Conservation (phyloP, 768 basidiomycete species). For the Suillus subalutaceus region DNA sequence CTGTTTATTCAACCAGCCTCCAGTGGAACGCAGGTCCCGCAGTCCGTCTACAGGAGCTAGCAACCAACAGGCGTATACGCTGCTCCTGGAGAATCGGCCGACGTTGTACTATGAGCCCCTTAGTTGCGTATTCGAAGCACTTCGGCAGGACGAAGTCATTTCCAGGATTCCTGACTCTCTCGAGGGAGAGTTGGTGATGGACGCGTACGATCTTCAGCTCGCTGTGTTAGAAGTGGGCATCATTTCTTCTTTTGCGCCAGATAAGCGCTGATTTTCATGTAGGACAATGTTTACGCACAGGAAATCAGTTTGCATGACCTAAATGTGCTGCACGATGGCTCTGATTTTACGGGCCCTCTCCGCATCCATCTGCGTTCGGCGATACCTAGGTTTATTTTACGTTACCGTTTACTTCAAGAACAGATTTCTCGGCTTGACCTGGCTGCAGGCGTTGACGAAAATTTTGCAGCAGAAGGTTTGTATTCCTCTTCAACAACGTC, state of each 20-base stretch:
- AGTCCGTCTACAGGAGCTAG: slow-evolving; percentile 24
- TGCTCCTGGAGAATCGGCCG: slow-evolving; percentile 65
- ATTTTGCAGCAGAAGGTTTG: slow-evolving; percentile 26
- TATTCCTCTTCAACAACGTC: background rate
- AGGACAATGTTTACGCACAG: slow-evolving; percentile 73
- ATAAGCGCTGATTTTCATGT: slow-evolving; percentile 13
- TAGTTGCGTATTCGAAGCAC: slow-evolving; percentile 67
- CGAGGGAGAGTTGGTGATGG: slow-evolving; percentile 66
- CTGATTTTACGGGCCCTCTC: slow-evolving; percentile 62
- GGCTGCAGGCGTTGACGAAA: slow-evolving; percentile 19
- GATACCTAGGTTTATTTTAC: slow-evolving; percentile 64
- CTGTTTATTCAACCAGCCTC: slow-evolving; percentile 61
- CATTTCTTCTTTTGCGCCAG: background rate
- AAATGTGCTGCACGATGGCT: slow-evolving; percentile 68
- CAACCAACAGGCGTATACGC: slow-evolving; percentile 27
- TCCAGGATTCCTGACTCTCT: slow-evolving; percentile 46
- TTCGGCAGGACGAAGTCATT: slow-evolving; percentile 64
- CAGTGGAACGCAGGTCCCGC: slow-evolving; percentile 27
- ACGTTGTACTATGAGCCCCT: slow-evolving; percentile 81
- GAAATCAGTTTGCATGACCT: slow-evolving; percentile 76
- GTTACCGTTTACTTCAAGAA: slow-evolving; percentile 66
- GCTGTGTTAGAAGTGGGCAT: slow-evolving; percentile 61
- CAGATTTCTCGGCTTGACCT: slow-evolving; percentile 48
- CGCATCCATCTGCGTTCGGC: slow-evolving; percentile 54
- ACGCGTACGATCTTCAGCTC: slow-evolving; percentile 72